Conservation (phyloP, 2,329 filamentous ascomycete genomes). For the Arthroderma sp. region DNA sequence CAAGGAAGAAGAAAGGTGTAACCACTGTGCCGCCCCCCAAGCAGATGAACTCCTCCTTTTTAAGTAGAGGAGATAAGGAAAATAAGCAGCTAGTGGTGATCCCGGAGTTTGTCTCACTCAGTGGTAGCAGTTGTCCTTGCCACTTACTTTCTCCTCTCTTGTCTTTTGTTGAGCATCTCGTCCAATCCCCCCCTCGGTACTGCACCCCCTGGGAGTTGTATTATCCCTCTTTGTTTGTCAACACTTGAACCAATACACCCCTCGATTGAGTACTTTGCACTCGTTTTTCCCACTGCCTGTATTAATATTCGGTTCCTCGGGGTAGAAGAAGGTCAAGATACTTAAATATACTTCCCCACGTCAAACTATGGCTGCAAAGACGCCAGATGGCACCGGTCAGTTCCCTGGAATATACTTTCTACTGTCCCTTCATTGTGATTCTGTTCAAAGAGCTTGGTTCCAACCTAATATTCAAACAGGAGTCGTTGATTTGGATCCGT, state of each 20-base stretch:
- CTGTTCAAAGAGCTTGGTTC: constrained; percentile 2
- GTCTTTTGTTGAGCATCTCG: neutral
- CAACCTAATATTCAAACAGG: constrained; percentile 35
- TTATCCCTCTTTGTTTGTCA: neutral
- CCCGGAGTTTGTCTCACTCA: neutral
- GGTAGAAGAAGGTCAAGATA: neutral
- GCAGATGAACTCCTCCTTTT: neutral
- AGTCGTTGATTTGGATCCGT: constrained; percentile 77
- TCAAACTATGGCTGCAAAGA: neutral
- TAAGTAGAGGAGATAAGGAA: neutral
- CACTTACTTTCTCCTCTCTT: neutral
- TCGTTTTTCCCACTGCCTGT: neutral
- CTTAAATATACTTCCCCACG: neutral
- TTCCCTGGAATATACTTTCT: neutral
- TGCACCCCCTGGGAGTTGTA: neutral
- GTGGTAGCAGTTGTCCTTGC: neutral
- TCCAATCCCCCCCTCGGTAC: neutral
- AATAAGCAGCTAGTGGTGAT: neutral
- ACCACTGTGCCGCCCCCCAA: neutral
- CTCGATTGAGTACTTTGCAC: neutral
- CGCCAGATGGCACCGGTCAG: constrained; percentile 24
- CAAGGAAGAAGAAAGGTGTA: neutral
- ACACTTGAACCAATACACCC: neutral
- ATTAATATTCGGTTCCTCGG: neutral
- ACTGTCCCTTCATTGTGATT: neutral